Evolutionary conservation across 768 basidiomycete species (phyloP), one percentile per base, ranked within the genome.

Genomic region (Tephrocybe sp.): DNA sequence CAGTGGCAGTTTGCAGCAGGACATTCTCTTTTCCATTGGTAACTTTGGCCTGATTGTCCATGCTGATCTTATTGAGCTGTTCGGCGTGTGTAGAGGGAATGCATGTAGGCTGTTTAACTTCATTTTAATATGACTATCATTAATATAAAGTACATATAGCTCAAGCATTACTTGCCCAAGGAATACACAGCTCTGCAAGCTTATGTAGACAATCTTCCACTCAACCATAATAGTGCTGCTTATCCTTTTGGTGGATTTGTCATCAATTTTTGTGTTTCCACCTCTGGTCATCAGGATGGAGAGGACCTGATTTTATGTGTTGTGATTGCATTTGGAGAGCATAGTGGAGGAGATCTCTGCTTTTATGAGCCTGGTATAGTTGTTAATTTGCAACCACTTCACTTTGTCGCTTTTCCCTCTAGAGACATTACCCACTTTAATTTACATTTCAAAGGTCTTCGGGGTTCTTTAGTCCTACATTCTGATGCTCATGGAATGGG

Each of bases 221-320:
- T 48, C 13, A 53, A 57, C 7, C 54, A 44, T 3, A 36, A 49
- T 1, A 54, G 58, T 1, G 58, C 59, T 2, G 52, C 49, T 0
- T 55, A 60, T 36, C 65, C 64, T 1, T 68, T 67, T 22, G 49
- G 49, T 9, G 63, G 67, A 0, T 63, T 65, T 35, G 58, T 63
- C 0, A 28, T 65, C 16, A 65, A 67, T 27, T 25, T 65, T 26
- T 59, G 62, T 30, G 56, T 63, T 0, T 32, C 50, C 0, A 65
- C 63, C 0, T 44, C 31, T 9, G 48, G 53, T 11, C 65, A 67
- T 36, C 32, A 55, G 3, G 63, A 67, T 38, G 25, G 35, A 15
- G 47, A 51, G 11, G 64, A 67, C 53, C 38, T 55, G 21, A 27
- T 50, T 6, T 36, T 65, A 1, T 66, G 65, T 42, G 16, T 66